Evolutionary conservation across 176 grass and related monocot genomes (phyloP), one percentile per base, ranked within the genome.

Genomic region (Hyparrhenia diplandra): DNA sequence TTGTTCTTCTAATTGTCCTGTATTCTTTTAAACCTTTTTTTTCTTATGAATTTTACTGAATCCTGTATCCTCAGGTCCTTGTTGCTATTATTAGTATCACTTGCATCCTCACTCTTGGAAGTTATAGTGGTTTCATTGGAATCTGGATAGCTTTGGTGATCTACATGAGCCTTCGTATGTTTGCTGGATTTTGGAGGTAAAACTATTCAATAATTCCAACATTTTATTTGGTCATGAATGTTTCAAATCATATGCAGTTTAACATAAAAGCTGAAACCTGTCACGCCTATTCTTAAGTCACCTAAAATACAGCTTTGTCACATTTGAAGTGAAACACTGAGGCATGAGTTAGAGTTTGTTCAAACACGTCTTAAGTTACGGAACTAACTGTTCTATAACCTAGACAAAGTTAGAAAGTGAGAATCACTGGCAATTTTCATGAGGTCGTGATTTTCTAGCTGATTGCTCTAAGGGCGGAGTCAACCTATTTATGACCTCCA

Each of bases 151-250:
- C 87, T 82, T 63, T 97, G 82, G 75, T 84, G n/a, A 88, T 92
- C 64, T 97, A 94, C 83, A 97, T 94, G 92, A 85, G 76, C 77
- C 82, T 97, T 69, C 72, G 92, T 27, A 87, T 88, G 85, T 43
- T 90, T 90, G 92, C 88, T 13, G 90, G 94, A 77, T 94, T 88
- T 63, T 92, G 77, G 90, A 97, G 94, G 94, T 94, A 94, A 61
- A 75, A 68, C 54, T n/a, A 70, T 35, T 24, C 8, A 23, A 60
- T 5, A 37, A n/a, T 43, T 71, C 30, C 1, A 70, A 43, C 0
- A 12, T 4, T 43, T 27, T 43, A 70, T 70, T 70, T 20, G 12
- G 21, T 76, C 32, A 14, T 5, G 7, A 16, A 16, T 20, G 28
- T 0, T 32, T 74, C 4, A 55, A 54, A 54, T 14, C 29, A 13